Conservation (phyloP, 176 grass and related monocot genomes). For the Ensete glaucum region DNA sequence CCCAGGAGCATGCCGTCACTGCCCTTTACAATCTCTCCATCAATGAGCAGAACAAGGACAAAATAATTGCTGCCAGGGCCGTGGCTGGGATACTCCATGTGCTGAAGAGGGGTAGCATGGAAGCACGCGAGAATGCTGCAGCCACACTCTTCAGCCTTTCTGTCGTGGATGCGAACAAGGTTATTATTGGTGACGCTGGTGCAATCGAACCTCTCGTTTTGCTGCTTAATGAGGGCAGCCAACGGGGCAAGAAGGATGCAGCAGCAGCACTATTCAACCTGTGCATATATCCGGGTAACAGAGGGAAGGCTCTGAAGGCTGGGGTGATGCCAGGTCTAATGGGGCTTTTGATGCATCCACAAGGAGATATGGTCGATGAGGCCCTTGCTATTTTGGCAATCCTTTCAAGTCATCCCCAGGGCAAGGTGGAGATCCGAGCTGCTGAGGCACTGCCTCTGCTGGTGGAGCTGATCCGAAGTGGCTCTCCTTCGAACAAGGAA, state of each 20-base stretch:
- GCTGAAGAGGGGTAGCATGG: constrained; percentile 84
- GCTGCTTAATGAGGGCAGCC: constrained; percentile 71
- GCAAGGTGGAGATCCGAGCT: constrained; percentile 56
- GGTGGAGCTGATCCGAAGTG: constrained; percentile 55
- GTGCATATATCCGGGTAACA: constrained; percentile 96
- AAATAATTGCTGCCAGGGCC: constrained; percentile 59
- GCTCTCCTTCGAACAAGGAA: constrained; percentile 72
- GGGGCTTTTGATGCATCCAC: constrained; percentile 54
- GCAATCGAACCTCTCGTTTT: constrained; percentile 79
- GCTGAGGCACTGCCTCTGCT: constrained; percentile 66
- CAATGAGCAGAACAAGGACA: constrained; percentile 71
- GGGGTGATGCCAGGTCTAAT: constrained; percentile 82
- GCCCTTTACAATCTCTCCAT: constrained; percentile 89
- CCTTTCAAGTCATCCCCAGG: constrained; percentile 73
- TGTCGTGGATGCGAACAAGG: constrained; percentile 77
- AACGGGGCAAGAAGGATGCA: constrained; percentile 83
- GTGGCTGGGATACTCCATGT: constrained; percentile 73
- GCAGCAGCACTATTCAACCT: constrained; percentile 90
- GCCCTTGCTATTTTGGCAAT: constrained; percentile 81
- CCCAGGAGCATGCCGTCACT: constrained; percentile 89
- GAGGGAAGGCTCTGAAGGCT: constrained; percentile 62
- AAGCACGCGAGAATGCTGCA: constrained; percentile 86
- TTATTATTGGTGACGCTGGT: constrained; percentile 60
- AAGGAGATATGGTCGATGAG: constrained; percentile 60
- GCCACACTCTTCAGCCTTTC: constrained; percentile 95